Conservation (phyloP, 2,329 filamentous ascomycete genomes). For the Cytospora piceicola region DNA sequence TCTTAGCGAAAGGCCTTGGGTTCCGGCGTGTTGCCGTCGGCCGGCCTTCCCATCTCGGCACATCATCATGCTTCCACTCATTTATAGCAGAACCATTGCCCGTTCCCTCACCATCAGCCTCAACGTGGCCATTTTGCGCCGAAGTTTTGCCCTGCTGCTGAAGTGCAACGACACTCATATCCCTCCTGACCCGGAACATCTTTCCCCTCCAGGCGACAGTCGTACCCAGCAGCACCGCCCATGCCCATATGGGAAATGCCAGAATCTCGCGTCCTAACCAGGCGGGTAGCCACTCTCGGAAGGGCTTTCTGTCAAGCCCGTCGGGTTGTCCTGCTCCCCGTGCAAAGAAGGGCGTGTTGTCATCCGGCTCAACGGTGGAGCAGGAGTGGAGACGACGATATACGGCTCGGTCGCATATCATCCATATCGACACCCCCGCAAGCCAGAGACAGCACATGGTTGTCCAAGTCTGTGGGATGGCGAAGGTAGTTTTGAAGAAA, state of each 20-base stretch:
- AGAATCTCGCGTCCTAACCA: slow-evolving; percentile 86
- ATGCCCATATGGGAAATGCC: slow-evolving; percentile 86
- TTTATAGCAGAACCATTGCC: background rate
- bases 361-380: slow-evolving; percentile 70
- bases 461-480: slow-evolving; percentile 67
- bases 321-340: slow-evolving; percentile 45
- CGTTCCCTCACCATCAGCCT: background rate
- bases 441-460: slow-evolving; percentile 70
- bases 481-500: slow-evolving; percentile 57
- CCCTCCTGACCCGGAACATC: slow-evolving; percentile 77
- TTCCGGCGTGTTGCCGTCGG: slow-evolving; percentile 24
- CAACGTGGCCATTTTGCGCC: background rate
- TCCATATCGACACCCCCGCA: slow-evolving; percentile 70
- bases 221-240: slow-evolving; percentile 86
- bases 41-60: slow-evolving; percentile 26
- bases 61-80: slow-evolving; percentile 6
- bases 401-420: slow-evolving; percentile 71
- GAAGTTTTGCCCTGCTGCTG: slow-evolving; percentile 16
- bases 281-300: slow-evolving; percentile 73
- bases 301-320: slow-evolving; percentile 55
- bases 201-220: slow-evolving; percentile 87
- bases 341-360: slow-evolving; percentile 76
- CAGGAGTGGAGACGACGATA: slow-evolving; percentile 77
- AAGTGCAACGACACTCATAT: slow-evolving; percentile 73
- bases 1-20: slow-evolving; percentile 13